phyloP scores from a whole-genome alignment of 1,284 basidiomycete genomes.

The Puccinia polysora region DNA sequence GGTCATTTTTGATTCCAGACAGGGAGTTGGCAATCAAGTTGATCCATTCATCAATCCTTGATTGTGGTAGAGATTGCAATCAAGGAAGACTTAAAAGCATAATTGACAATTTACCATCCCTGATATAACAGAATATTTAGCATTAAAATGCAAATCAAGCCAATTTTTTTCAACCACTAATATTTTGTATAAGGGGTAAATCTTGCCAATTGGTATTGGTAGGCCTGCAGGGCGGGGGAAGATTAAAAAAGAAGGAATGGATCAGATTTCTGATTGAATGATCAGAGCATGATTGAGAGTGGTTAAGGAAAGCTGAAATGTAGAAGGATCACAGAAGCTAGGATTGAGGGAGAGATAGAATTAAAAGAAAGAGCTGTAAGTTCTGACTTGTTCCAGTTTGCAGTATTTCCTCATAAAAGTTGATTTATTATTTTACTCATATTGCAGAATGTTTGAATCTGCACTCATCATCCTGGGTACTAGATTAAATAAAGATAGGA shows the following conservation, averaged over 20 bases:
- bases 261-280: too few relatives aligned
- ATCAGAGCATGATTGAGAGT: too few relatives aligned
- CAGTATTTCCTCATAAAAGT: too few relatives aligned
- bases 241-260: neutral
- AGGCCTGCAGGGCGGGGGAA: conserved; percentile 41
- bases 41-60: conserved; percentile 46
- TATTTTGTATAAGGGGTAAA: conserved; percentile 83
- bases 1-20: too few relatives aligned
- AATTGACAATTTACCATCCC: conserved; percentile 56
- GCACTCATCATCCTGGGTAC: too few relatives aligned
- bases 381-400: too few relatives aligned
- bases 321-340: neutral
- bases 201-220: conserved; percentile 76
- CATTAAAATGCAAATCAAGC: conserved; percentile 71
- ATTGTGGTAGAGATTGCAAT: conserved; percentile 73
- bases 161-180: conserved; percentile 79
- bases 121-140: conserved; percentile 81
- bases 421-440: too few relatives aligned
- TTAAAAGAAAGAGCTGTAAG: neutral
- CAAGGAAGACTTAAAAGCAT: conserved; percentile 47
- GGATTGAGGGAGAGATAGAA: neutral
- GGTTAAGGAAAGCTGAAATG: neutral
- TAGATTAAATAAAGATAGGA: too few relatives aligned
- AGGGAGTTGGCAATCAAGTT: too few relatives aligned
- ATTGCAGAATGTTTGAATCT: too few relatives aligned